Percentiles rank a stretch among this genome's conserved stretches.
phyloP scores from a whole-genome alignment of 2,329 filamentous ascomycete species.

The Colletotrichum gloeosporioides region DNA sequence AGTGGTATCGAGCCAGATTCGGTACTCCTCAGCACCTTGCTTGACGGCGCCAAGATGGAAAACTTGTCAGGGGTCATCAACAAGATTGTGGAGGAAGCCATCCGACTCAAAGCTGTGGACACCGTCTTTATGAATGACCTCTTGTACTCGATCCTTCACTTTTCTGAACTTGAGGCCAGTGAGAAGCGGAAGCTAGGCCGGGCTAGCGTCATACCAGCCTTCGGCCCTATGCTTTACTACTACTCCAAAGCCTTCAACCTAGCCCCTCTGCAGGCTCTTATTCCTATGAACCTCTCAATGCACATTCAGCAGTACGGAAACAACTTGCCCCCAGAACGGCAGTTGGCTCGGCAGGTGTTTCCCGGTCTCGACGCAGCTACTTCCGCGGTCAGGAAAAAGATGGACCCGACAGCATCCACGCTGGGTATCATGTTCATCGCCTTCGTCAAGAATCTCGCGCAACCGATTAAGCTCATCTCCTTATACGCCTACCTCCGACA shows the following conservation, averaged over 20 bases:
- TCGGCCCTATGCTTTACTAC: constrained; percentile 52
- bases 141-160: constrained; percentile 44
- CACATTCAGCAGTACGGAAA: constrained; percentile 9
- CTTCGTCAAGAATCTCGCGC: constrained; percentile 46
- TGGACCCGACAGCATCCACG: constrained; percentile 43
- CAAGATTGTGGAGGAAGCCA: constrained; percentile 38
- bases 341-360: constrained; percentile 25
- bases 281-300: constrained; percentile 26
- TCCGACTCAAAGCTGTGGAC: constrained; percentile 51
- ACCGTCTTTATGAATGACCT: constrained; percentile 56
- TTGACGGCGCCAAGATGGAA: constrained; percentile 71
- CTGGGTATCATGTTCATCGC: constrained; percentile 53
- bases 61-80: constrained; percentile 59
- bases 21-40: constrained; percentile 71
- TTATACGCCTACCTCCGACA: constrained; percentile 54
- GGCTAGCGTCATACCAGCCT: constrained; percentile 39
- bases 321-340: constrained; percentile 19
- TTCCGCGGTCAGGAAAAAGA: constrained; percentile 19
- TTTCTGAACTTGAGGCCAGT: constrained; percentile 44
- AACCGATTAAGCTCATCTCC: constrained; percentile 44
- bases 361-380: constrained; percentile 38
- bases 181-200: constrained; percentile 30
- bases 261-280: constrained; percentile 46
- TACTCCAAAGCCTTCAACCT: constrained; percentile 55
- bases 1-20: constrained; percentile 67